phyloP scores from a whole-genome alignment of 768 basidiomycete species.

The Mycena indigotica region DNA sequence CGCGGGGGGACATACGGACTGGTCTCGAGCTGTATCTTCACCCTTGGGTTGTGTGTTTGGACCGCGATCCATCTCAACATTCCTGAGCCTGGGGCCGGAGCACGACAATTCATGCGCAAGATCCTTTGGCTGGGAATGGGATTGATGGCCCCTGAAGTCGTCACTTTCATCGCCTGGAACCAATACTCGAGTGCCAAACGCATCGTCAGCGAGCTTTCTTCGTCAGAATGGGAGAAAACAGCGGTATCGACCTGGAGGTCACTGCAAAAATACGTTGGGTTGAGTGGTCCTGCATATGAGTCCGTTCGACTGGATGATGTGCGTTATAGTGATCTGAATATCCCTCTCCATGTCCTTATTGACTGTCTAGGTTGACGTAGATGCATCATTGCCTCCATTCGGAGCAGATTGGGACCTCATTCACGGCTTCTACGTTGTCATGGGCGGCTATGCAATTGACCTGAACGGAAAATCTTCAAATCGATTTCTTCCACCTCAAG shows the following conservation, averaged over 20 bases:
- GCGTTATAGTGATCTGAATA: not conserved
- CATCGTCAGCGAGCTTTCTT: not conserved
- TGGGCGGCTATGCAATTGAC: constrained; percentile 5
- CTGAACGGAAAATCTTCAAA: not conserved
- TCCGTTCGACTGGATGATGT: not conserved
- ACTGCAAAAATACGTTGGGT: not conserved
- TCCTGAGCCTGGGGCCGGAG: not conserved
- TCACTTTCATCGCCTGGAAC: constrained; percentile 3
- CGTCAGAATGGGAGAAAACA: not conserved
- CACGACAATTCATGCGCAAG: constrained; percentile 6
- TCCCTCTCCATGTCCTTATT: not conserved
- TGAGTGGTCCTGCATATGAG: not conserved
- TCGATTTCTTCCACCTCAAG: constrained; percentile 1
- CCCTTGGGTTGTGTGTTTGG: constrained; percentile 8
- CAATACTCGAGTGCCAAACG: not conserved
- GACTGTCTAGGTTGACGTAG: not conserved
- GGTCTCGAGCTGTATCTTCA: constrained; percentile 14
- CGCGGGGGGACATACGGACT: constrained; percentile 5
- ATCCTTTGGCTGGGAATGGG: not conserved
- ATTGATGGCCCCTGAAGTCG: constrained; percentile 3
- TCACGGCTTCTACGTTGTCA: constrained; percentile 6
- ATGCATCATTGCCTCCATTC: not conserved
- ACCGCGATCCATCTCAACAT: no score
- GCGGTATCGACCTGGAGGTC: not conserved
- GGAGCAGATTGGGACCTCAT: constrained; percentile 5